Base-by-base conservation (phyloP, 169 alveolate species). In the Eimeria mitis region DNA sequence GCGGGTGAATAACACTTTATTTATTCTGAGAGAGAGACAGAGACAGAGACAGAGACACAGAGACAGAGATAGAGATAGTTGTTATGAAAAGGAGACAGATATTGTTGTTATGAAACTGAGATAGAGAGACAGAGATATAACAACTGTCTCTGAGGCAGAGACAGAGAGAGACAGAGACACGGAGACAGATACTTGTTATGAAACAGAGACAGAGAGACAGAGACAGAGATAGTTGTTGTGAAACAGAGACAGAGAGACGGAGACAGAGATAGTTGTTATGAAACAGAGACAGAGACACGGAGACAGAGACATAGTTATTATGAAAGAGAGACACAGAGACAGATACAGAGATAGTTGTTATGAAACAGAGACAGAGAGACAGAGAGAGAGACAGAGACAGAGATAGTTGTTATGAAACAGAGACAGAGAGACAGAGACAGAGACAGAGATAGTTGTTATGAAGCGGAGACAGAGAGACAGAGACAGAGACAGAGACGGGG, bases 1-100 rank as follows among this genome's bases (percentile, higher is more conserved):
- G 63, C 91, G 91, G 37, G 91, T 61, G n/a, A 84, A 84, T 4
- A 84, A n/a, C 28, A 84, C 91, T 21, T 84, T 84, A 79, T 84
- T 84, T 13, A 61, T 40, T 61, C 91, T 84, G 91, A n/a, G 44
- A 31, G 28, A 47, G 88, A 40, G 28, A 25, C 42, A 47, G 68
- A 75, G 84, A 63, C 81, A 71, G 81, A 37, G 44, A 44, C 31
- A 40, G 84, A 37, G 31, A 44, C 84, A 42, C 8, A 16, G 59
- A 16, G 9, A 9, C 9, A 16, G 52, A 8, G 28, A 44, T 34
- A 75, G 61, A 31, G 25, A 31, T 11, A 2, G 47, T 6, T 44
- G n/a, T 8, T 31, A 31, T 2, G 49, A 68, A 13, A 34, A 31
- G 47, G 78, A 31, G 49, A 68, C 21, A 68, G 78, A 68, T 44